A percentile compares a stretch with the other conserved stretches of the same genome.
Evolutionary conservation across 2,329 filamentous ascomycete genomes (phyloP).

Genomic region (Colletotrichum brevisporum): DNA sequence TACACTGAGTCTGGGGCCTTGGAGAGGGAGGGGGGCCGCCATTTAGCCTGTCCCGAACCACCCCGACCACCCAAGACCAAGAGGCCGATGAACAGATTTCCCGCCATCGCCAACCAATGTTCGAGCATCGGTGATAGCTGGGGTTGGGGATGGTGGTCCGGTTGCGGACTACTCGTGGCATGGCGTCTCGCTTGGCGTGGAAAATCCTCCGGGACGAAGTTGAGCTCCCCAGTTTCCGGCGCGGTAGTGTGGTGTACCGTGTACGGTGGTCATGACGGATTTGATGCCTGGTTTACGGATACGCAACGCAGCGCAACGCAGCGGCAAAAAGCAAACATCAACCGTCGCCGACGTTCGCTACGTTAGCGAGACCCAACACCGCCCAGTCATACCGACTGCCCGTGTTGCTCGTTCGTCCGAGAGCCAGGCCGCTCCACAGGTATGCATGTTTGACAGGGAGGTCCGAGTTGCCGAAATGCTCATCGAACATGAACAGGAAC

Average conservation of each 20-base stretch:
- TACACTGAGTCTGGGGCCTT: conserved; percentile 14
- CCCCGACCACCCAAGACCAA: conserved; percentile 30
- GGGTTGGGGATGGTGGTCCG: conserved; percentile 24
- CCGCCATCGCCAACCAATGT: conserved; percentile 31
- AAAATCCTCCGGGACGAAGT: conserved; percentile 38
- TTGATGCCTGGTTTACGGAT: conserved; percentile 1
- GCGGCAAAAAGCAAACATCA: conserved; percentile 34
- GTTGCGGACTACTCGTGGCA: conserved; percentile 36
- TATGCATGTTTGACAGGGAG: conserved; percentile 10
- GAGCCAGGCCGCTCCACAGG: not conserved
- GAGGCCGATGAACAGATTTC: conserved; percentile 28
- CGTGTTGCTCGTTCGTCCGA: not conserved
- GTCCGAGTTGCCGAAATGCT: not conserved
- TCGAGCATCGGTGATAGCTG: conserved; percentile 17
- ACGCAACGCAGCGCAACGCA: not conserved
- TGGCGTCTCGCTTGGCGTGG: conserved; percentile 36
- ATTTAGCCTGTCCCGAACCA: conserved; percentile 31
- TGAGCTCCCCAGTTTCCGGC: conserved; percentile 3
- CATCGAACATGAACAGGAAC: not conserved
- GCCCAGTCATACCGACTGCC: conserved; percentile 4
- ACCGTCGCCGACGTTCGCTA: conserved; percentile 9
- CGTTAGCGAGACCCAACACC: not conserved
- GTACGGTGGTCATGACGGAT: not conserved
- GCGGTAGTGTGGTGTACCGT: not conserved
- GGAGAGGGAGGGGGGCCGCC: conserved; percentile 1